phyloP scores from a whole-genome alignment of 257 asterid genomes.

The Henckelia pumila region DNA sequence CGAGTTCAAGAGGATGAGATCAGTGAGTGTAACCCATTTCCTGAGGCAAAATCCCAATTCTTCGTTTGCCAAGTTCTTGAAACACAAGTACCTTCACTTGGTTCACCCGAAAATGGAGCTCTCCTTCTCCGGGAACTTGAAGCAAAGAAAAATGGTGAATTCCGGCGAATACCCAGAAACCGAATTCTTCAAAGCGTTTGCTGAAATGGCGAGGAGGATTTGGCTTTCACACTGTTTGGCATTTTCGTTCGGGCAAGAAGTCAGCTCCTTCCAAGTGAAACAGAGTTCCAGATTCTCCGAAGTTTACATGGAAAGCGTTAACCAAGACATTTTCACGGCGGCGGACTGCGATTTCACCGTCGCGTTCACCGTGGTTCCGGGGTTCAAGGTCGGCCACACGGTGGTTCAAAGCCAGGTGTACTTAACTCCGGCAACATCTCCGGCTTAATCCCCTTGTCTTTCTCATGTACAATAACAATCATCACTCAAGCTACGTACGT shows the following conservation, averaged over 20 bases:
- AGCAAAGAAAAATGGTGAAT: constrained; percentile 70
- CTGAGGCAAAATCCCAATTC: constrained; percentile 59
- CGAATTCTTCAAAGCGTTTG: constrained; percentile 70
- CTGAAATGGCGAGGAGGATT: constrained; percentile 90
- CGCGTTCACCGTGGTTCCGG: constrained; percentile 94
- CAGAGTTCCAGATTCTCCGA: constrained; percentile 60
- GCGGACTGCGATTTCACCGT: constrained; percentile 51
- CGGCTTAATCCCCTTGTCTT: constrained; percentile 14
- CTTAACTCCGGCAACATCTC: constrained; percentile 37
- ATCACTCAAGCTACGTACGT: not conserved
- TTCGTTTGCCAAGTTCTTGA: constrained; percentile 60
- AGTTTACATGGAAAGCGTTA: constrained; percentile 80
- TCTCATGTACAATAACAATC: too few species aligned
- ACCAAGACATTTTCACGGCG: constrained; percentile 55
- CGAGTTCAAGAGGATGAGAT: constrained; percentile 53
- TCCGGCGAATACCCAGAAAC: constrained; percentile 85
- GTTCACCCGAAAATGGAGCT: constrained; percentile 95
- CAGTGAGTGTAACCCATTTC: constrained; percentile 43
- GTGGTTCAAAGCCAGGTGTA: constrained; percentile 96
- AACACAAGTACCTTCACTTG: constrained; percentile 63
- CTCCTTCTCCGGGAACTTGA: constrained; percentile 76
- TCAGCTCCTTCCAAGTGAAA: constrained; percentile 56
- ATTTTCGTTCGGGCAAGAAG: constrained; percentile 53
- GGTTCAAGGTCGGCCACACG: constrained; percentile 67
- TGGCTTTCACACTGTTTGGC: constrained; percentile 81